Evolutionary conservation across 352 stramenopile genomes (phyloP).

Genomic region (Phytophthora rubi): DNA sequence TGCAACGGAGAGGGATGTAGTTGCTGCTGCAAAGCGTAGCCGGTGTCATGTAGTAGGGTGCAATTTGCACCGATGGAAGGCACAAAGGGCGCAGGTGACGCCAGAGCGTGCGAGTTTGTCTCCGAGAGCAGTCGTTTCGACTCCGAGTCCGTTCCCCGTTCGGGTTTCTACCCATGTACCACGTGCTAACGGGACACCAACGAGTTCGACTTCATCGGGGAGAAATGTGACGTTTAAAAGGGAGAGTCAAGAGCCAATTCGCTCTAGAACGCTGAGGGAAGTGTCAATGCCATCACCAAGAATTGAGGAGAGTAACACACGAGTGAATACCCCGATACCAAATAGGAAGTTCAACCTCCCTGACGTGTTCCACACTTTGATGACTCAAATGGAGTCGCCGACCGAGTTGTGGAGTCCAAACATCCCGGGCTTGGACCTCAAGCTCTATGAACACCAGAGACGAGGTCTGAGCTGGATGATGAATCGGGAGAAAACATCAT

Average conservation of each 20-base stretch:
- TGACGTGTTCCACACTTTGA: constrained; percentile 70
- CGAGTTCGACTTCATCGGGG: background rate
- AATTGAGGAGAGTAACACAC: background rate
- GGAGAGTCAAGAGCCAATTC: background rate
- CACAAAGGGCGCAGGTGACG: background rate
- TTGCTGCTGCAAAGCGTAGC: constrained; percentile 36
- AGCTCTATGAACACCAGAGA: constrained; percentile 73
- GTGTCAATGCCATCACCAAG: background rate
- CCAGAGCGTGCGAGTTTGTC: background rate
- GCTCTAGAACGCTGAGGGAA: background rate
- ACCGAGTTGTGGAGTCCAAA: constrained; percentile 56
- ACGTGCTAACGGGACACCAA: background rate
- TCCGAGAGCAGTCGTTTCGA: background rate
- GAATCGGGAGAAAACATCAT: constrained; percentile 49
- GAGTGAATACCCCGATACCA: background rate
- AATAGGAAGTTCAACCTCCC: constrained; percentile 46
- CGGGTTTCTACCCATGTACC: background rate
- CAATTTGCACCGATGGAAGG: constrained; percentile 42
- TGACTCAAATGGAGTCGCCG: constrained; percentile 38
- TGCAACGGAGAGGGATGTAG: constrained; percentile 14
- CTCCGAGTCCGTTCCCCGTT: background rate
- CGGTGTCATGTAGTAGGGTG: constrained; percentile 67
- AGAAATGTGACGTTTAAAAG: background rate
- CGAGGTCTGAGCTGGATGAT: constrained; percentile 77
- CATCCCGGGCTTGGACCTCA: constrained; percentile 63